Evolutionary conservation across 768 basidiomycete genomes (phyloP).

Genomic region (Amanita subjunquillea): DNA sequence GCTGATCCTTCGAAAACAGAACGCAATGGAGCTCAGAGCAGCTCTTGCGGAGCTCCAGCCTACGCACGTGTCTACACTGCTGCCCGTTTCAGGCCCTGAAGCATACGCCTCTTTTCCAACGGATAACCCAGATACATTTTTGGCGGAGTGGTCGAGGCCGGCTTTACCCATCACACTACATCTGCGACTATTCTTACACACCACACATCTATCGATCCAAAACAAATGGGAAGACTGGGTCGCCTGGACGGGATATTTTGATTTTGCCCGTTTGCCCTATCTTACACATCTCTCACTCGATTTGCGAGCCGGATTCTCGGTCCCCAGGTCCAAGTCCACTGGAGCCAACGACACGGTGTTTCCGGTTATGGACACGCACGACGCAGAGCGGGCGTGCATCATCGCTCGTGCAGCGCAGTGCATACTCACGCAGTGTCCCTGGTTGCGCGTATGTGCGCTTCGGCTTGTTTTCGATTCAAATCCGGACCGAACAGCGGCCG

Average conservation of each 20-base stretch:
- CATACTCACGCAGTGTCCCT: constrained; percentile 1
- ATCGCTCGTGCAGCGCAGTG: constrained; percentile 1
- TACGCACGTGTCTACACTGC: neutral
- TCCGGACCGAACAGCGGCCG: constrained; percentile 10
- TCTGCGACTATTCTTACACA: constrained; percentile 20
- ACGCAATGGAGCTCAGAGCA: neutral
- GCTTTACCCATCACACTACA: constrained; percentile 13
- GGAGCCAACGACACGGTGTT: constrained; percentile 8
- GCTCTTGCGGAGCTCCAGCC: constrained; percentile 1
- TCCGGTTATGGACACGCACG: neutral
- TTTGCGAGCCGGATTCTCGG: constrained; percentile 18
- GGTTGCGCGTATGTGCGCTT: constrained; percentile 21
- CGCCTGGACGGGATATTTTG: constrained; percentile 17
- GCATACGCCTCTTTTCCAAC: neutral
- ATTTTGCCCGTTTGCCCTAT: constrained; percentile 16
- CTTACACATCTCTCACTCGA: constrained; percentile 30
- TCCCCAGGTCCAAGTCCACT: constrained; percentile 11
- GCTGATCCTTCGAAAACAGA: constrained; percentile 1
- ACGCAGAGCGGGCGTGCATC: neutral
- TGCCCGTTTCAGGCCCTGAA: constrained; percentile 4
- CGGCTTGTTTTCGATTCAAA: constrained; percentile 22
- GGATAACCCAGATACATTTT: neutral
- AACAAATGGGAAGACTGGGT: constrained; percentile 35
- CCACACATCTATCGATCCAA: constrained; percentile 28
- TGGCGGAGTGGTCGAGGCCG: constrained; percentile 11